Evolutionary conservation across 2,329 filamentous ascomycete genomes (phyloP), one percentile per base, ranked within the genome.

Genomic region (Pseudopyrenochaeta lycopersici): DNA sequence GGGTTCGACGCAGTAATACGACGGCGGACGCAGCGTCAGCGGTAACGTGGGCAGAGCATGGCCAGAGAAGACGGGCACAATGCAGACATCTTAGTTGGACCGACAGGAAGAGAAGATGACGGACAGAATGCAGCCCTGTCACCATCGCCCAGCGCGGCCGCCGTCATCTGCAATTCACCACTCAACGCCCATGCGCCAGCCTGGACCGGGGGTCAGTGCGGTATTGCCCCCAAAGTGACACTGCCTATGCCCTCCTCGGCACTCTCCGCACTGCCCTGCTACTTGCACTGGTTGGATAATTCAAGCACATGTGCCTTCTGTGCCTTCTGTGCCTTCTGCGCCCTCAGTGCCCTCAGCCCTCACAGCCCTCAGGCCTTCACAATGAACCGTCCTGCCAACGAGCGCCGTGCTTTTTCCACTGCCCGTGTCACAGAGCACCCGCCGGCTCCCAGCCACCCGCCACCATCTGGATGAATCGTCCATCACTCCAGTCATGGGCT

Each of bases 31-130:
- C 53, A 58, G 49, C 44, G 61, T 65, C 56, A 63, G 56, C 46
- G 53, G 43, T 52, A 46, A 52, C 48, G 63, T 48, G 41, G 54
- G 60, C 57, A 56, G 36, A 49, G 56, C 60, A 65, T 62, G 60
- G 58, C 58, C 57, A 60, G 53, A 49, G 44, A 49, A 53, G 54
- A 57, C 43, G 62, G 45, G 67, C 62, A 54, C 58, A 62, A 35
- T 63, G 66, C 65, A 62, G 63, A 60, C 68, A 69, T 69, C 42
- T 60, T 60, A 54, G 64, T 64, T 61, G 61, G 62, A 56, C 54
- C 54, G 47, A 52, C 54, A 58, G 43, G 56, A 55, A 45, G 56
- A 50, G 49, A 60, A 52, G 47, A 42, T 41, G 55, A 53, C 53
- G 69, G 67, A 58, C 64, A 60, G 67, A 62, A 65, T 63, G 57